Evolutionary conservation across 179 eudicot species (phyloP), one percentile per base, ranked within the genome.

Genomic region (Camellia oleifera): DNA sequence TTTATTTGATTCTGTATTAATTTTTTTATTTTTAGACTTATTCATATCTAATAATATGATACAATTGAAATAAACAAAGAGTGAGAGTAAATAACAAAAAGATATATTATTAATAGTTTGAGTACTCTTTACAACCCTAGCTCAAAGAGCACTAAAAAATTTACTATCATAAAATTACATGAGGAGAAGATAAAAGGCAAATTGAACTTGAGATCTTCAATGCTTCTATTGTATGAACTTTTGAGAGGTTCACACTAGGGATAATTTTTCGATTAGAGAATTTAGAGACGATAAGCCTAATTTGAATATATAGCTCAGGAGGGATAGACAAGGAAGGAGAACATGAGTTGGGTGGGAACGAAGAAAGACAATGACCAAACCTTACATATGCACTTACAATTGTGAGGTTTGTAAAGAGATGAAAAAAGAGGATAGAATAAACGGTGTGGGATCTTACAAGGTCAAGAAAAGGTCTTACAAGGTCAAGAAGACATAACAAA

Each of bases 391-490:
- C 50, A 54, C 72, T 15, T 15, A 60, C 75, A 32, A 78, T 64
- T 45, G 32, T 74, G 84, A 58, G 68, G 15, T 77, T 54, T 17
- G 44, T 63, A 6, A 80, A 12, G 23, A 32, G 64, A 78, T 17
- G 40, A 17, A 70, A 15, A 54, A 54, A 7, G 40, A 10, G 65
- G 26, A 60, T 12, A 48, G 1, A 53, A 11, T 63, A 71, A 2
- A 70, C 1, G 56, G 26, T 11, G 64, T 2, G 54, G 82, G 90
- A 90, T 88, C 92, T 89, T 89, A 89, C 92, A 89, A 89, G 92
- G 90, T 86, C 92, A 89, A 89, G 92, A 89, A 89, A 88, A 89
- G 92, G 92, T 85, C 92, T 89, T 89, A 89, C 92, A 89, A 89
- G 92, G 92, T 89, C 92, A 89, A 89, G 92, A 89, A 89, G 23